A percentile compares a stretch with the other conserved stretches of the same genome.
Evolutionary conservation across 2,329 filamentous ascomycete species (phyloP).

Genomic region (Gaeumannomyces tritici): DNA sequence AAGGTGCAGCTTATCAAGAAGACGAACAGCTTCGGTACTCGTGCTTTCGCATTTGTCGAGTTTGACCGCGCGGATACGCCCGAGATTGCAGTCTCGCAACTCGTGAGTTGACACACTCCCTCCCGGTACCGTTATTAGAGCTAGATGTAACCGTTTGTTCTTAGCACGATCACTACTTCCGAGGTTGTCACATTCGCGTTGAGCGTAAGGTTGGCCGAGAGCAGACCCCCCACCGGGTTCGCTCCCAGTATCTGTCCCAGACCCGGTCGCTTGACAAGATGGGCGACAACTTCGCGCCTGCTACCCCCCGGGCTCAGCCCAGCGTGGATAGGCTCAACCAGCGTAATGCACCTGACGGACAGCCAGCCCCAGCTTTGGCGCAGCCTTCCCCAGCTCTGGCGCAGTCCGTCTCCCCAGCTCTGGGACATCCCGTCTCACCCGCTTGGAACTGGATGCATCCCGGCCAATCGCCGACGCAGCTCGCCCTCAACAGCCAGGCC

Average conservation of each 20-base stretch:
- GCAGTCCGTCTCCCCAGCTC: background rate
- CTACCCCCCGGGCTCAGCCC: background rate
- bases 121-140: background rate
- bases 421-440: background rate
- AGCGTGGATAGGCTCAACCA: background rate
- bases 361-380: background rate
- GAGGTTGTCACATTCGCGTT: background rate
- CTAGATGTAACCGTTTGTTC: background rate
- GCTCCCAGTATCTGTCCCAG: background rate
- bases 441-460: slow-evolving; percentile 3
- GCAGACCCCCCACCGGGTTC: background rate
- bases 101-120: background rate
- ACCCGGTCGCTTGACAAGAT: background rate
- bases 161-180: background rate
- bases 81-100: slow-evolving; percentile 5
- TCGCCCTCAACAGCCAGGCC: background rate
- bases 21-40: slow-evolving; percentile 11
- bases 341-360: background rate
- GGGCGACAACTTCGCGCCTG: background rate
- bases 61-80: slow-evolving; percentile 11
- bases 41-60: slow-evolving; percentile 20
- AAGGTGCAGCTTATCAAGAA: slow-evolving; percentile 19
- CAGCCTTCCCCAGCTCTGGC: background rate
- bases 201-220: slow-evolving; percentile 4
- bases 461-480: background rate